A percentile compares a stretch with the other conserved stretches of the same genome.
These are phyloP conservation scores for Epichloe scottii DNA, from an alignment of 2,329 filamentous ascomycete species.

Conservation along the genomic window DNA sequence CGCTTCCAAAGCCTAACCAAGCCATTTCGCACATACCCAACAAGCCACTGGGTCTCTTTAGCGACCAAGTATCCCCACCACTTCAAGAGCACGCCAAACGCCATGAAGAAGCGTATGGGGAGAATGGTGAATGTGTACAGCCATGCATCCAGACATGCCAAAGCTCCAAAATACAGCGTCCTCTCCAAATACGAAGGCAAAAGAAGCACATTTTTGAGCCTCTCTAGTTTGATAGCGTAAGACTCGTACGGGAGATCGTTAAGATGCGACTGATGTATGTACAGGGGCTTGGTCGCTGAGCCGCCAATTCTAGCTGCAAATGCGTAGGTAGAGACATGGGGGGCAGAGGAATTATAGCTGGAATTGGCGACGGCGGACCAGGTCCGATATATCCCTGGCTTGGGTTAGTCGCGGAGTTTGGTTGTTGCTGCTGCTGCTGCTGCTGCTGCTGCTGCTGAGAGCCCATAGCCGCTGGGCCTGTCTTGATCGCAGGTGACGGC, in stretches of 20 bases:
- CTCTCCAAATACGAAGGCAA: conserved; percentile 73
- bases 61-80: conserved; percentile 67
- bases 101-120: conserved; percentile 75
- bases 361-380: conserved; percentile 35
- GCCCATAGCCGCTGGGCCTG: conserved; percentile 13
- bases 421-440: conserved; percentile 1
- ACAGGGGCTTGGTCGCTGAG: conserved; percentile 51
- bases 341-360: conserved; percentile 45
- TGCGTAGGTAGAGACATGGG: conserved; percentile 56
- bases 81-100: conserved; percentile 58
- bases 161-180: conserved; percentile 72
- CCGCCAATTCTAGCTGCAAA: conserved; percentile 51
- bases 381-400: conserved; percentile 11
- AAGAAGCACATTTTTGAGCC: conserved; percentile 76
- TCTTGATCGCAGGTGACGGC: conserved; percentile 13
- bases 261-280: conserved; percentile 47
- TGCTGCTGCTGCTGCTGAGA: conserved; percentile 6
- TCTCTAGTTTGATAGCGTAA: conserved; percentile 80
- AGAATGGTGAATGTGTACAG: conserved; percentile 93
- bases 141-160: conserved; percentile 93
- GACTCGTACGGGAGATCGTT: conserved; percentile 72
- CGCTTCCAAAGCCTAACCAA: conserved; percentile 65
- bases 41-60: conserved; percentile 60
- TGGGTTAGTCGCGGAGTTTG: conserved; percentile 7
- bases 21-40: conserved; percentile 67